Percentiles rank a stretch among this genome's conserved stretches.
Conservation (phyloP, 345 rosid species). For the Clausena lansium region DNA sequence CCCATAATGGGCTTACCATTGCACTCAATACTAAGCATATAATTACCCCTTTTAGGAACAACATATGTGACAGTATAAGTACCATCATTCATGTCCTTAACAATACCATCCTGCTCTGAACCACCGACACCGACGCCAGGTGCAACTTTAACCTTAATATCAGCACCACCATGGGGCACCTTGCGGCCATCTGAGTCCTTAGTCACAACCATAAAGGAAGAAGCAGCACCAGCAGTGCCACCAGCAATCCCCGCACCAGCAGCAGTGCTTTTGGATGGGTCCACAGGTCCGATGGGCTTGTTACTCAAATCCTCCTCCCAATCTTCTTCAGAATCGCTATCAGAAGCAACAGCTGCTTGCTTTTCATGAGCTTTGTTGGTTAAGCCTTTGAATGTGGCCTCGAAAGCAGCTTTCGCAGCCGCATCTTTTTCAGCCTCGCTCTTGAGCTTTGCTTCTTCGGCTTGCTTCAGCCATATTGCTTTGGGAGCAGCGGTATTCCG, state of each 20-base stretch:
- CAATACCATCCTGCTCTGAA: slow-evolving; percentile 81
- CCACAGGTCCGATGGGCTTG: slow-evolving; percentile 89
- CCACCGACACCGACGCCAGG: slow-evolving; percentile 98
- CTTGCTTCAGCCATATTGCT: slow-evolving; percentile 95
- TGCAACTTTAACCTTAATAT: slow-evolving; percentile 68
- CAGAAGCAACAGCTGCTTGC: slow-evolving; percentile 43
- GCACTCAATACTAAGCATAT: slow-evolving; percentile 88
- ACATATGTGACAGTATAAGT: slow-evolving; percentile 81
- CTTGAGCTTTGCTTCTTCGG: slow-evolving; percentile 91
- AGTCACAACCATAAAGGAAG: slow-evolving; percentile 71
- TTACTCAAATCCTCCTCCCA: slow-evolving; percentile 53
- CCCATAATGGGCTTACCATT: slow-evolving; percentile 89
- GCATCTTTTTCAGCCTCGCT: slow-evolving; percentile 90
- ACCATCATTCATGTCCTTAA: slow-evolving; percentile 95
- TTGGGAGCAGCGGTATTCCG: slow-evolving; percentile 40
- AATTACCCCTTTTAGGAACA: slow-evolving; percentile 96
- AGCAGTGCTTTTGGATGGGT: slow-evolving; percentile 79
- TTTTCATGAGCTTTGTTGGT: slow-evolving; percentile 38
- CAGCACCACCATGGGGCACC: slow-evolving; percentile 70
- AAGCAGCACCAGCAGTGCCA: slow-evolving; percentile 88
- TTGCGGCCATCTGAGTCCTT: slow-evolving; percentile 93
- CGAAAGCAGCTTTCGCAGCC: slow-evolving; percentile 95
- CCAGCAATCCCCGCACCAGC: slow-evolving; percentile 94
- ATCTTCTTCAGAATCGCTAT: slow-evolving; percentile 70
- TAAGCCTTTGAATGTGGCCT: slow-evolving; percentile 78